These are phyloP conservation scores for Mycena rosella DNA, from an alignment of 768 basidiomycete species.

Conservation along the genomic window DNA sequence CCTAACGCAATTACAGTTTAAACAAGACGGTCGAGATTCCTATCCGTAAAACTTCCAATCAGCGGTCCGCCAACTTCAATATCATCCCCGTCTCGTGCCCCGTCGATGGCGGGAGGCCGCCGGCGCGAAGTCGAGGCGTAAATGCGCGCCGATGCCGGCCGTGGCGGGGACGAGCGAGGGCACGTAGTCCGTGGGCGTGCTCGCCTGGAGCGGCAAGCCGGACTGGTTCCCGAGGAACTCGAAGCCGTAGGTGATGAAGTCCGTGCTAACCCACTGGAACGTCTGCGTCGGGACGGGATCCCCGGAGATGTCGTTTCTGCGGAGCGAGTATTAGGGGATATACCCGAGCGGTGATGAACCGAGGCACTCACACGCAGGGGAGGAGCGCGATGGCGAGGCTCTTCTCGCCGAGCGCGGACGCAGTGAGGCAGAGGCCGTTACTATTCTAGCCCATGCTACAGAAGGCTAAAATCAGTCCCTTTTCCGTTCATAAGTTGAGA, in stretches of 20 bases:
- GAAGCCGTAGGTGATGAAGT: conserved; percentile 7
- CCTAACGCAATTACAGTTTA: too few relatives aligned
- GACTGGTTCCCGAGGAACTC: conserved; percentile 4
- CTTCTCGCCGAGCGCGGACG: neutral
- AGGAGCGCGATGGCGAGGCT: neutral
- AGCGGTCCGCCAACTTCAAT: neutral
- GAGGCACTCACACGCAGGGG: neutral
- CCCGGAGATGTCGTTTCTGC: conserved; percentile 1
- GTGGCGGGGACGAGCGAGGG: neutral
- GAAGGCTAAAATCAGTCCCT: too few relatives aligned
- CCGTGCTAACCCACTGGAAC: conserved; percentile 13
- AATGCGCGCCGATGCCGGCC: neutral
- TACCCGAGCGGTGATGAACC: too few relatives aligned
- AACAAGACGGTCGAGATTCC: too few relatives aligned
- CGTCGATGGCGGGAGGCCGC: conserved; percentile 22
- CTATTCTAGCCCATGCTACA: too few relatives aligned
- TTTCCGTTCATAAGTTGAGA: too few relatives aligned
- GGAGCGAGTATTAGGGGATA: too few relatives aligned
- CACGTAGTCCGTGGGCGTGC: neutral
- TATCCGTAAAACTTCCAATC: too few relatives aligned
- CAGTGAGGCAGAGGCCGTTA: too few relatives aligned
- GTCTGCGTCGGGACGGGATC: conserved; percentile 9
- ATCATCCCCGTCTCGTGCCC: conserved; percentile 5
- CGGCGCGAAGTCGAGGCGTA: conserved; percentile 11
- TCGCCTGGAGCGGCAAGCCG: neutral